phyloP scores from a whole-genome alignment of 257 asterid genomes.

The Fraxinus pennsylvanica region DNA sequence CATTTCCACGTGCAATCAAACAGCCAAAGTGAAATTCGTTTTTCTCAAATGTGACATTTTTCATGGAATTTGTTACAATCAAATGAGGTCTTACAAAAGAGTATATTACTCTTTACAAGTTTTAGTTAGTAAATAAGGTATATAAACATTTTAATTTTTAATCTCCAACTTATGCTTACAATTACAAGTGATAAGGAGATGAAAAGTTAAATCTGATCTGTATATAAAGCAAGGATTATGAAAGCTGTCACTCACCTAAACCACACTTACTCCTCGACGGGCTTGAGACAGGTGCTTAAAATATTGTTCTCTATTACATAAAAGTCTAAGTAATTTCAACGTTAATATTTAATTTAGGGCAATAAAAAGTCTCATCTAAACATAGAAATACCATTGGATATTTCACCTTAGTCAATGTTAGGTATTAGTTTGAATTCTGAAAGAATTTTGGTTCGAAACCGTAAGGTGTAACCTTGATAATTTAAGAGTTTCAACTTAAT shows the following conservation, averaged over 20 bases:
- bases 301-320: not conserved
- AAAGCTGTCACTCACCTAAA: not conserved
- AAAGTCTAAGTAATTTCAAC: not conserved
- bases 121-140: no score
- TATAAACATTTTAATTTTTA: no score
- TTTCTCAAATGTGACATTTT: no score
- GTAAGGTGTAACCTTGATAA: not conserved
- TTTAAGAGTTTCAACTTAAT: not conserved
- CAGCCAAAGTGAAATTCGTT: no score
- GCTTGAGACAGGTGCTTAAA: not conserved
- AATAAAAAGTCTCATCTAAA: not conserved
- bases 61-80: no score
- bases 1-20: no score
- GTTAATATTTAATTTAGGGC: not conserved
- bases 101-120: no score
- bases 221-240: no score
- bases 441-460: conserved; percentile 15
- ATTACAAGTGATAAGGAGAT: no score
- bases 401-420: conserved; percentile 31
- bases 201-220: no score
- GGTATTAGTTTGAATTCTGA: conserved; percentile 30
- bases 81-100: no score
- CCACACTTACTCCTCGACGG: not conserved
- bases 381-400: conserved; percentile 11
- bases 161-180: no score